Evolutionary conservation across 2,329 filamentous ascomycete genomes (phyloP).

Genomic region (Penicillium sp.): DNA sequence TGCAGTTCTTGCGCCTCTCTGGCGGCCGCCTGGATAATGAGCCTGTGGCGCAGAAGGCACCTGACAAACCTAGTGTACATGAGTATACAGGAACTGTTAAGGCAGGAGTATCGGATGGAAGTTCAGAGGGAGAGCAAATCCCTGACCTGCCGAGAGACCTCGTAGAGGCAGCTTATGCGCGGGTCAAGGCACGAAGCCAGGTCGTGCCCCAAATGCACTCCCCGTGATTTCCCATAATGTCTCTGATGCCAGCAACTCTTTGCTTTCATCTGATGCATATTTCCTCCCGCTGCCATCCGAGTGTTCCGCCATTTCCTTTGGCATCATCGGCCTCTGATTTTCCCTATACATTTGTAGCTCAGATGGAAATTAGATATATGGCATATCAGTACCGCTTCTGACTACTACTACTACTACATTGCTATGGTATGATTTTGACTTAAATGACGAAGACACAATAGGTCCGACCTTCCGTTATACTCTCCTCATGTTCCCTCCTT

Average conservation of each 20-base stretch:
- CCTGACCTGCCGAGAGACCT: conserved; percentile 44
- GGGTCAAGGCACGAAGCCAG: conserved; percentile 36
- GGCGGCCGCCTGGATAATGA: conserved; percentile 34
- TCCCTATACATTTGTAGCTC: not conserved
- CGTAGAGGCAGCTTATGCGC: conserved; percentile 44
- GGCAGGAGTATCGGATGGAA: conserved; percentile 9
- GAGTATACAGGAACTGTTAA: conserved; percentile 4
- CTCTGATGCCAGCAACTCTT: not conserved
- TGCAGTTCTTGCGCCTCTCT: conserved; percentile 37
- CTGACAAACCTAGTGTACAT: not conserved
- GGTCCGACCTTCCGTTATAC: conserved; percentile 23
- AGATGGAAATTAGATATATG: not conserved
- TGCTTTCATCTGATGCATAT: not conserved
- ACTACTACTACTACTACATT: not conserved
- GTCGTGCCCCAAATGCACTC: conserved; percentile 11
- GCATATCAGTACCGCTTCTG: not conserved
- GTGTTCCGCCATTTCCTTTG: not conserved
- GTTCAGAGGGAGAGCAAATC: conserved; percentile 37
- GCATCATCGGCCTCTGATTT: not conserved
- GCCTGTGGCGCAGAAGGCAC: conserved; percentile 7
- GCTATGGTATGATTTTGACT: conserved; percentile 6
- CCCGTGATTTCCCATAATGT: not conserved
- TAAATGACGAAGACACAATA: conserved; percentile 37
- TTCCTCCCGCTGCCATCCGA: not conserved
- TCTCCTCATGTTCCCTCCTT: conserved; percentile 2